These are phyloP conservation scores for Tanacetum coccineum DNA, from an alignment of 129 eudicot genomes.

Conservation along the genomic window DNA sequence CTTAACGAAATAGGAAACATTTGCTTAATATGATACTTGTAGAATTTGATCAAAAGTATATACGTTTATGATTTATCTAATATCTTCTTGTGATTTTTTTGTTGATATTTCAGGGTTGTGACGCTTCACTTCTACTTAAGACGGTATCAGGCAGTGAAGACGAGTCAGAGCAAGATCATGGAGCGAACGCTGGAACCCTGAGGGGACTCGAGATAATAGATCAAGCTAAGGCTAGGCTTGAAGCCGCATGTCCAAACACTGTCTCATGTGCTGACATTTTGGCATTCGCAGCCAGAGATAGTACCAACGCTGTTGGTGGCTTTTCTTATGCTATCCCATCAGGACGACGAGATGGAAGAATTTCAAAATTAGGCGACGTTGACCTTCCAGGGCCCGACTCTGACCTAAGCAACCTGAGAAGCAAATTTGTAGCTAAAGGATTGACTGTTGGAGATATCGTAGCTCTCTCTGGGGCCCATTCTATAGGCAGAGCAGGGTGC, in stretches of 20 bases:
- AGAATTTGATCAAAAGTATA: no score
- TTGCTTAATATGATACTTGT: no score
- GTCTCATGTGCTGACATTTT: constrained; percentile 62
- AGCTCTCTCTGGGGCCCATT: constrained; percentile 53
- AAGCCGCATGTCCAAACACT: constrained; percentile 40
- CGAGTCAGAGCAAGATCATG: constrained; percentile 34
- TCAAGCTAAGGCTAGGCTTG: constrained; percentile 45
- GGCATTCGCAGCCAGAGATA: constrained; percentile 54
- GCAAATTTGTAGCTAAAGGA: constrained; percentile 31
- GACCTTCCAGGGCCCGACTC: constrained; percentile 26
- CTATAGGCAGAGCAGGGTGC: constrained; percentile 45
- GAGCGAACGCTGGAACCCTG: constrained; percentile 28
- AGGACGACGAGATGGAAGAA: constrained; percentile 49
- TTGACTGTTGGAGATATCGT: constrained; percentile 36
- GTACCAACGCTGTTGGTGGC: constrained; percentile 34
- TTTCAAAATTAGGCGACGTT: constrained; percentile 30
- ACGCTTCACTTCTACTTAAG: constrained; percentile 48
- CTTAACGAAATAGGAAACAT: no score
- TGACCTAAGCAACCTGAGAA: constrained; percentile 3
- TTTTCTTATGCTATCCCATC: constrained; percentile 31
- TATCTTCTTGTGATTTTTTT: no score
- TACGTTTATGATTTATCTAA: not conserved
- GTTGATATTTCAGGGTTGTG: constrained; percentile 45
- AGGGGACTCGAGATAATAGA: constrained; percentile 50
- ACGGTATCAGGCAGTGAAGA: constrained; percentile 16